Evolutionary conservation across 208 protist species (phyloP).

Genomic region (Angomonas deanei): DNA sequence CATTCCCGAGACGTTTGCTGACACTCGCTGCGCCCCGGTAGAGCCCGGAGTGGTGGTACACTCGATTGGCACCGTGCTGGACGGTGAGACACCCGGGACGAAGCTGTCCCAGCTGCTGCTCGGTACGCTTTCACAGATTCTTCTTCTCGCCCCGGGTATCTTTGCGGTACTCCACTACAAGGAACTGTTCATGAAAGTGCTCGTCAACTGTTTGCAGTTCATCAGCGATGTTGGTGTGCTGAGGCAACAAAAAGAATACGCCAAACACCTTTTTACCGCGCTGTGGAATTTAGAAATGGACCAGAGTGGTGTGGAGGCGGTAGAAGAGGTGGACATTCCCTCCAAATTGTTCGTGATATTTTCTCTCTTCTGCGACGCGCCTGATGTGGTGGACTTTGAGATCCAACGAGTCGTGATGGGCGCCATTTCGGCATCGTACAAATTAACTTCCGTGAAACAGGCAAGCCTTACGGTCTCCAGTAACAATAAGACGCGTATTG

Average conservation of each 20-base stretch:
- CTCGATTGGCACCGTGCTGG: not conserved
- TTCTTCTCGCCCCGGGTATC: conserved; percentile 27
- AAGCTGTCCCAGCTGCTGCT: conserved; percentile 16
- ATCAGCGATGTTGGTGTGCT: not conserved
- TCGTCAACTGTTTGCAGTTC: not conserved
- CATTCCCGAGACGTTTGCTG: conserved; percentile 17
- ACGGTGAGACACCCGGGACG: not conserved
- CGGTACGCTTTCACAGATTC: conserved; percentile 24
- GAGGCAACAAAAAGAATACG: not conserved
- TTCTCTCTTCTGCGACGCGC: conserved; percentile 9
- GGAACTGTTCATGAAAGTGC: not conserved
- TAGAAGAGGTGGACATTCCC: conserved; percentile 30
- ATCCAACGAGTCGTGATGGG: conserved; percentile 63
- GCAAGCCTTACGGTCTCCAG: conserved; percentile 14
- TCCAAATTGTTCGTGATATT: conserved; percentile 46
- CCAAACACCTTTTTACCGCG: conserved; percentile 13
- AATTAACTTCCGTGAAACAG: conserved; percentile 65
- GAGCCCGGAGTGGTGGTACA: not conserved
- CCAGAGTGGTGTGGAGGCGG: conserved; percentile 12
- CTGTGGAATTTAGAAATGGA: conserved; percentile 20
- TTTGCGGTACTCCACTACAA: conserved; percentile 2
- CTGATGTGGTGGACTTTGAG: conserved; percentile 6
- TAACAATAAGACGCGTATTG: conserved; percentile 20
- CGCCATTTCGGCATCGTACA: conserved; percentile 61
- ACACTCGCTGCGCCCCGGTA: conserved; percentile 3